A percentile compares a stretch with the other conserved stretches of the same genome.
Evolutionary conservation across 2,329 filamentous ascomycete species (phyloP).

Genomic region (Aspergillus pseudoterreus): DNA sequence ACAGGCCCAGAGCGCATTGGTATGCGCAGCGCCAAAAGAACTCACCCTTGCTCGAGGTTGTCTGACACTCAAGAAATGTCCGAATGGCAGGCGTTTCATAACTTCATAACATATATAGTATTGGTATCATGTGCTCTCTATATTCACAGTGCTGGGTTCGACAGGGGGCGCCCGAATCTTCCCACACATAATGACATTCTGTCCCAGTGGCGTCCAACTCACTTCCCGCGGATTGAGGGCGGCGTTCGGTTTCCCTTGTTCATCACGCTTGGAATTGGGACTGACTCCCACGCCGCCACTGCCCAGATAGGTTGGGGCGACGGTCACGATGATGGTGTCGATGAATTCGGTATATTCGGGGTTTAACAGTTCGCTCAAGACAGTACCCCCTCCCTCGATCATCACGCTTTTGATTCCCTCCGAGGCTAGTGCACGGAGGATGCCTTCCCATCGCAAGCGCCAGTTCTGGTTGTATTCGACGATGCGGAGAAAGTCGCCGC

Average conservation of each 20-base stretch:
- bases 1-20: not conserved
- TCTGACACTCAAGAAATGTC: too few relatives aligned
- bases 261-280: slow-evolving; percentile 56
- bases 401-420: slow-evolving; percentile 74
- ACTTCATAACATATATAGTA: not conserved
- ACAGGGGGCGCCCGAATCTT: slow-evolving; percentile 38
- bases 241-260: slow-evolving; percentile 52
- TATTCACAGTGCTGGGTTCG: slow-evolving; percentile 3
- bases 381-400: slow-evolving; percentile 80
- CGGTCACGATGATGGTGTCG: slow-evolving; percentile 77
- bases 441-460: slow-evolving; percentile 60
- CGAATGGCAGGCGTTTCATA: not conserved
- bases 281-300: slow-evolving; percentile 74
- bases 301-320: slow-evolving; percentile 89
- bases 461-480: slow-evolving; percentile 37
- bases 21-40: too few relatives aligned
- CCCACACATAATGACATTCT: slow-evolving; percentile 80
- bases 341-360: slow-evolving; percentile 60
- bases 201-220: slow-evolving; percentile 72
- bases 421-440: slow-evolving; percentile 56
- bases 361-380: slow-evolving; percentile 78
- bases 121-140: not conserved
- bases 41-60: too few relatives aligned
- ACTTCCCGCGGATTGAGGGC: slow-evolving; percentile 65
- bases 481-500: slow-evolving; percentile 44